Evolutionary conservation across 257 asterid species (phyloP).

Genomic region (Buddleja alternifolia): DNA sequence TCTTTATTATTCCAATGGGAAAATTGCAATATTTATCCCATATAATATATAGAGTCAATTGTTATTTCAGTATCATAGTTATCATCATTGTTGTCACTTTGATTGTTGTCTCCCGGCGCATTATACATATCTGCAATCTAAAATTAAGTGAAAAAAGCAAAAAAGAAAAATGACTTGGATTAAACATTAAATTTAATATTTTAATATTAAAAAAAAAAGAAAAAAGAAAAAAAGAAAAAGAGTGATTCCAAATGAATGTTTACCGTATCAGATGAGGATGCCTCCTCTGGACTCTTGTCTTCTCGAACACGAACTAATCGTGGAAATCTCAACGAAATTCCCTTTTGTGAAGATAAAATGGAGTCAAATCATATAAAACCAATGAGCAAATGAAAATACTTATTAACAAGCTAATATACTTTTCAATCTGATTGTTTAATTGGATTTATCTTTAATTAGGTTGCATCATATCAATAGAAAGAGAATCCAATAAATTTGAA

Average conservation of each 20-base stretch:
- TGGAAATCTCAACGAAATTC: constrained; percentile 90
- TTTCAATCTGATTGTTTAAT: constrained; percentile 6
- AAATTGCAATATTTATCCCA: too few relatives aligned
- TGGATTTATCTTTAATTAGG: not conserved
- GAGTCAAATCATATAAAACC: constrained; percentile 5
- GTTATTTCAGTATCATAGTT: too few relatives aligned
- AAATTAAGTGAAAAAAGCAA: constrained; percentile 28
- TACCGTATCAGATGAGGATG: constrained; percentile 87
- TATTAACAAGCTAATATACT: not conserved
- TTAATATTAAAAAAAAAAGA: too few relatives aligned
- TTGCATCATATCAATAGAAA: not conserved
- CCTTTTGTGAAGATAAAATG: constrained; percentile 47
- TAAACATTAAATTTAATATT: too few relatives aligned
- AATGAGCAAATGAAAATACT: not conserved
- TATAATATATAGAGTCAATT: too few relatives aligned
- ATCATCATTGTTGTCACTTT: constrained; percentile 50
- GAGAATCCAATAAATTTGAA: not conserved
- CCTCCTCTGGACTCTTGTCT: constrained; percentile 92
- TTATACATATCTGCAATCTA: constrained; percentile 84
- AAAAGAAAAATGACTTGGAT: too few relatives aligned
- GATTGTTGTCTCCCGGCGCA: constrained; percentile 66
- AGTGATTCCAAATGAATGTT: too few relatives aligned
- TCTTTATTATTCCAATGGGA: too few relatives aligned
- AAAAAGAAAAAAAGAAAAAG: too few relatives aligned
- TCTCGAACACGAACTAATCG: constrained; percentile 80